Evolutionary conservation across 2,329 filamentous ascomycete genomes (phyloP).

Genomic region (Calonectria hawksworthii): DNA sequence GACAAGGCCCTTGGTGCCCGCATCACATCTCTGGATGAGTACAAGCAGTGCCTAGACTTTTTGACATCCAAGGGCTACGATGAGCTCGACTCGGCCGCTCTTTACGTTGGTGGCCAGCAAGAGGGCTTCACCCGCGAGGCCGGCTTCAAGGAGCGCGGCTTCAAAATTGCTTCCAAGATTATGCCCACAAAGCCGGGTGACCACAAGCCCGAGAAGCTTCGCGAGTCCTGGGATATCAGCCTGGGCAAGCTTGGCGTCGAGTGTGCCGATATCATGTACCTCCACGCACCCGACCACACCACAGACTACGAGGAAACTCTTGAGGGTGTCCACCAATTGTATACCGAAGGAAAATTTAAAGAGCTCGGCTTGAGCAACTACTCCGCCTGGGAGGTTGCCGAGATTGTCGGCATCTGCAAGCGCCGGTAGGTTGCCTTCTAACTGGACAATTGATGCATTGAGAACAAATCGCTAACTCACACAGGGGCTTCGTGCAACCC

Average conservation of each 20-base stretch:
- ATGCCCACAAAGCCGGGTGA: conserved; percentile 21
- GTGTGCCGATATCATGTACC: conserved; percentile 28
- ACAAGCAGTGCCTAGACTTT: conserved; percentile 9
- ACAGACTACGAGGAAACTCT: conserved; percentile 79
- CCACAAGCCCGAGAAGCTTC: conserved; percentile 7
- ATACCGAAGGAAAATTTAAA: conserved; percentile 80
- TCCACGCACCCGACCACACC: conserved; percentile 68
- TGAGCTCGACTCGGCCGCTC: conserved; percentile 78
- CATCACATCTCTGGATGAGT: conserved; percentile 9
- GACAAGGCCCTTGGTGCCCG: background rate
- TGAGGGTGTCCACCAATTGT: conserved; percentile 75
- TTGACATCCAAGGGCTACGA: conserved; percentile 60
- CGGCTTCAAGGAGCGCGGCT: conserved; percentile 75
- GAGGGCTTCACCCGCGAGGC: conserved; percentile 79
- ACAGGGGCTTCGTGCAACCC: conserved; percentile 75
- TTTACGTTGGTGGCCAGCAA: conserved; percentile 72
- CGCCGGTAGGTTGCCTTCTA: background rate
- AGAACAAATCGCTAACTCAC: background rate
- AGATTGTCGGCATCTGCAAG: conserved; percentile 64
- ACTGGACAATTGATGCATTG: background rate
- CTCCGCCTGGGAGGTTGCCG: conserved; percentile 82
- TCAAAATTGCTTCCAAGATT: conserved; percentile 77
- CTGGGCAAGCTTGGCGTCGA: background rate
- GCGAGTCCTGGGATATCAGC: conserved; percentile 10
- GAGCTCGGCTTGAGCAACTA: conserved; percentile 80